Base-by-base conservation (phyloP, 2,329 filamentous ascomycete species). In the Thielaviopsis punctulata region DNA sequence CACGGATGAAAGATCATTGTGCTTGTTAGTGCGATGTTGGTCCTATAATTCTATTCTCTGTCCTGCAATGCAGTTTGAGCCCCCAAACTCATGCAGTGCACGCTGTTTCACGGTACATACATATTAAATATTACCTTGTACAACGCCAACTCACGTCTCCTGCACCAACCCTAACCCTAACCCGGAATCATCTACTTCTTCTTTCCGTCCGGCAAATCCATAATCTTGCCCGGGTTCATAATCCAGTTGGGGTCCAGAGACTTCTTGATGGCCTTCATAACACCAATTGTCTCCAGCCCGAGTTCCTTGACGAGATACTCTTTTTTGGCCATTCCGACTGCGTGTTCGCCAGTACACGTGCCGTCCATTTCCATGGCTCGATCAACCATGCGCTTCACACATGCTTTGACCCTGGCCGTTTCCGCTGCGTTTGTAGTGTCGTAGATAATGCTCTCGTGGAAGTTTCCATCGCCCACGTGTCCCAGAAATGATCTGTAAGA, bases 311-410 rank as follows among this genome's bases (percentile, higher is more conserved):
- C 65, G 46, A 95, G 70, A 8, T 79, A 84, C 53, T 80, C 77
- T 67, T 93, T 94, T 68, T 94, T 94, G 15, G 86, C 86, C 65
- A 90, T 78, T 21, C 87, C 88, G 56, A 94, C 75, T 1, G 84
- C 84, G 64, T 94, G 87, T 65, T 94, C 88, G 24, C 87, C 88
- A 0, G 88, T 93, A 64, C 86, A 92, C 5, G 88, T 94, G 1
- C 89, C 87, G 55, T 95, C 89, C 88, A 95, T 95, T 58, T 90
- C 86, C 22, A 95, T 66, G 2, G 88, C 89, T n/a, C 86, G 77
- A 58, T 84, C 76, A 19, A 95, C 86, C 88, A 95, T 95, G 59
- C 87, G 82, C 62, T 89, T 80, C 46, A 95, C 86, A 57, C 86
- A 87, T 52, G 73, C 75, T 63, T 92, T 85, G 1, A 92, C 86